Evolutionary conservation across 2,329 filamentous ascomycete genomes (phyloP).

Genomic region (Talaromyces atroroseus): DNA sequence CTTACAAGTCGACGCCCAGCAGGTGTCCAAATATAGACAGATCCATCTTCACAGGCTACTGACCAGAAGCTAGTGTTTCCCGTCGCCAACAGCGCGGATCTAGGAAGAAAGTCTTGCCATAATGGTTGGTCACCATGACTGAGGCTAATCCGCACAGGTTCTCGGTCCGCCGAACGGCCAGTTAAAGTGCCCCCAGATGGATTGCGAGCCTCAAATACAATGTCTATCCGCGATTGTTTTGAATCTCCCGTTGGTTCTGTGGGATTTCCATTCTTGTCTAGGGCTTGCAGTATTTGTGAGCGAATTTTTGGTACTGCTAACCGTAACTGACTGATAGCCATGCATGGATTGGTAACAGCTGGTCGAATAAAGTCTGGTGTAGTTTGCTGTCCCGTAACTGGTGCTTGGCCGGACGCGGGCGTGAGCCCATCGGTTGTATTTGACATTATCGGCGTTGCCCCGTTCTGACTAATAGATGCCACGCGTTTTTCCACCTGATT

Average conservation of each 20-base stretch:
- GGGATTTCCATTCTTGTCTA: conserved; percentile 53
- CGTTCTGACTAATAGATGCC: conserved; percentile 55
- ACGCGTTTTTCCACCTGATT: conserved; percentile 55
- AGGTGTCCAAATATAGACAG: conserved; percentile 84
- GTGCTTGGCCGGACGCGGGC: conserved; percentile 60
- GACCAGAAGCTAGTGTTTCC: conserved; percentile 90
- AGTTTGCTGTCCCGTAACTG: conserved; percentile 56
- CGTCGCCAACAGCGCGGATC: conserved; percentile 80
- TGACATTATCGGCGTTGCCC: conserved; percentile 66
- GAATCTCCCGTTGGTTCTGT: conserved; percentile 36
- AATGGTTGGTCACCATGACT: conserved; percentile 72
- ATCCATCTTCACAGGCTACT: conserved; percentile 87
- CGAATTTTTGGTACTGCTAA: conserved; percentile 84
- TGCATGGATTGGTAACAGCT: conserved; percentile 75
- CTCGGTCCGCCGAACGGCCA: conserved; percentile 59
- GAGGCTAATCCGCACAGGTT: conserved; percentile 78
- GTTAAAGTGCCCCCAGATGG: conserved; percentile 58
- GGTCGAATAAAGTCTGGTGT: conserved; percentile 83
- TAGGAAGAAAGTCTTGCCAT: conserved; percentile 92
- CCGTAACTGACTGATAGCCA: conserved; percentile 75
- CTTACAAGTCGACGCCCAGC: conserved; percentile 81
- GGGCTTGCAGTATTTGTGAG: conserved; percentile 71
- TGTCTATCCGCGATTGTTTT: conserved; percentile 57
- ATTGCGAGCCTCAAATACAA: conserved; percentile 85
- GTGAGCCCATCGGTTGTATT: conserved; percentile 75